Evolutionary conservation across 169 alveolate genomes (phyloP).

Genomic region (Plasmodium ovale): DNA sequence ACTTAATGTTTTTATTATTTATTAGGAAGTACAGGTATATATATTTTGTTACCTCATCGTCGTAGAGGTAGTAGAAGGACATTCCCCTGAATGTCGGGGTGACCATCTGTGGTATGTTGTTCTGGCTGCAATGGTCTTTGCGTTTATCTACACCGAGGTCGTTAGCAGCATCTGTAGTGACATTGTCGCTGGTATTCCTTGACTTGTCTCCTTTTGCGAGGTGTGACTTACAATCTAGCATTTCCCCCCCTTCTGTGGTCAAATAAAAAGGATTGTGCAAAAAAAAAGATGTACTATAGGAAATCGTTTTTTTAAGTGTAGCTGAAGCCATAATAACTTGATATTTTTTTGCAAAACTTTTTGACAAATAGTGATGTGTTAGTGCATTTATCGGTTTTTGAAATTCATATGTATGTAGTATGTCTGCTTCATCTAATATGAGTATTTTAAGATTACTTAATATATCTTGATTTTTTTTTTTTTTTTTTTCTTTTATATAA

Average conservation of each 20-base stretch:
- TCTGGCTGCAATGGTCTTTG: not conserved
- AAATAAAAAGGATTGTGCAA: slow-evolving; percentile 53
- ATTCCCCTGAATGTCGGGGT: slow-evolving; percentile 7
- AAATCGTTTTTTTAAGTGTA: slow-evolving; percentile 19
- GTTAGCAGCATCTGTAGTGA: not conserved
- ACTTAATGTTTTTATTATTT: slow-evolving; percentile 20
- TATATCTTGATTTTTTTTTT: slow-evolving; percentile 59
- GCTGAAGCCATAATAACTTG: slow-evolving; percentile 76
- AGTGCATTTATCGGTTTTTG: slow-evolving; percentile 68
- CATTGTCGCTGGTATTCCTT: not conserved
- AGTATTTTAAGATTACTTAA: slow-evolving; percentile 66
- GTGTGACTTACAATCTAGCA: too few species aligned
- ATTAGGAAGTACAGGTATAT: slow-evolving; percentile 36
- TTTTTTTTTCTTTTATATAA: slow-evolving; percentile 55
- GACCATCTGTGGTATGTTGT: not conserved
- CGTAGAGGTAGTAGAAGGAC: slow-evolving; percentile 45
- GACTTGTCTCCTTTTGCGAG: not conserved
- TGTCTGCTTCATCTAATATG: slow-evolving; percentile 85
- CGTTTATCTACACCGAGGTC: not conserved
- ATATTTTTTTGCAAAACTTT: slow-evolving; percentile 49
- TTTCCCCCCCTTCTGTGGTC: not conserved
- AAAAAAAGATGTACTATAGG: slow-evolving; percentile 18
- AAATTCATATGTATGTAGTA: slow-evolving; percentile 80
- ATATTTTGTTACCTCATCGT: slow-evolving; percentile 47
- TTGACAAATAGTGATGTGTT: slow-evolving; percentile 33